Percentiles rank a stretch among this genome's conserved stretches.
Evolutionary conservation across 2,329 filamentous ascomycete genomes (phyloP).

Genomic region (Monosporascus sp.): DNA sequence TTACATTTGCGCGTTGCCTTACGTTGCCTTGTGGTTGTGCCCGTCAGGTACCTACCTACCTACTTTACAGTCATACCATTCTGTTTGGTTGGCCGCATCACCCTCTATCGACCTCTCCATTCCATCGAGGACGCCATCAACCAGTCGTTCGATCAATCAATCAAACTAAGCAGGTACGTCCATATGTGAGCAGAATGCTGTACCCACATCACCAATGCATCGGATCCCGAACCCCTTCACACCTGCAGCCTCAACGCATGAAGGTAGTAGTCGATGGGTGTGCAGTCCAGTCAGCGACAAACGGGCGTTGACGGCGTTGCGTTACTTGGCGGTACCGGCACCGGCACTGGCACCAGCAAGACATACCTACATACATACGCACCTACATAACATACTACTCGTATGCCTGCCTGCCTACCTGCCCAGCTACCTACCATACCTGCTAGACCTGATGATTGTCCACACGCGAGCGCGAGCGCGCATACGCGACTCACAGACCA

Average conservation of each 20-base stretch:
- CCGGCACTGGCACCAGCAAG: not conserved
- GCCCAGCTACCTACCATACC: not conserved
- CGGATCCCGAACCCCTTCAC: not conserved
- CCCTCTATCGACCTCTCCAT: not conserved
- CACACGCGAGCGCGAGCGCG: not conserved
- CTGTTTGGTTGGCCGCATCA: not conserved
- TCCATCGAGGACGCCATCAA: not conserved
- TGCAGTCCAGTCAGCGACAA: not conserved
- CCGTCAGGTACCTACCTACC: not conserved
- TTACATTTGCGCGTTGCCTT: not conserved
- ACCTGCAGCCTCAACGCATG: not conserved
- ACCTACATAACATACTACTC: not conserved
- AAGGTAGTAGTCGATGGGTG: not conserved
- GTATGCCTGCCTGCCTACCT: not conserved
- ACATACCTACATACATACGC: not conserved
- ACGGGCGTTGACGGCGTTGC: not conserved
- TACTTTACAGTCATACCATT: not conserved
- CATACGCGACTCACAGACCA: not conserved
- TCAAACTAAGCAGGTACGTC: not conserved
- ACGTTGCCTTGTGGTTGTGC: not conserved
- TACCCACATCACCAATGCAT: not conserved
- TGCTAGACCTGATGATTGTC: not conserved
- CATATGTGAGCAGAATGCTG: not conserved
- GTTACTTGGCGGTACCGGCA: not conserved
- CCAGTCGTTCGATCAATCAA: not conserved